Percentiles rank a stretch among this genome's conserved stretches.
Evolutionary conservation across 1,284 basidiomycete genomes (phyloP).

Genomic region (Testicularia cyperi): DNA sequence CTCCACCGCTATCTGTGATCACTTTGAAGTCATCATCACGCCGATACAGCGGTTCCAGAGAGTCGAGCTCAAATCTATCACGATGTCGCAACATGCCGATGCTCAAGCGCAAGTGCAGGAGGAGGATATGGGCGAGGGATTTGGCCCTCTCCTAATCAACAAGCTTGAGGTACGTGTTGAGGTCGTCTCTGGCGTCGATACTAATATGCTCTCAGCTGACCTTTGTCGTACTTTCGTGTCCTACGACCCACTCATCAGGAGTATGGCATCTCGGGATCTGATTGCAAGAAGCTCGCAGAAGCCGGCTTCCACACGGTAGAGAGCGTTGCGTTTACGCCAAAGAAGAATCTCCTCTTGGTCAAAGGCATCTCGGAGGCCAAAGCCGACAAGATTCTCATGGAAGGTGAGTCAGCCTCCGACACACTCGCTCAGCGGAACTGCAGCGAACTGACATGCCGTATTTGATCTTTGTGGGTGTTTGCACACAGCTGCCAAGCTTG

Average conservation of each 20-base stretch:
- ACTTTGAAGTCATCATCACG: too few species aligned
- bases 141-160: slow-evolving; percentile 46
- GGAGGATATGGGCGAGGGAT: slow-evolving; percentile 40
- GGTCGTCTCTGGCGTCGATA: not conserved
- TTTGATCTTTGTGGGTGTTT: not conserved
- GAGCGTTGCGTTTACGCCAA: slow-evolving; percentile 93
- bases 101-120: slow-evolving; percentile 22
- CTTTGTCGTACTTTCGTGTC: not conserved
- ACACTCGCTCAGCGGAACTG: not conserved
- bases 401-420: slow-evolving; percentile 68
- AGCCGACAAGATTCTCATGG: slow-evolving; percentile 90
- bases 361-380: slow-evolving; percentile 98
- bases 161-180: slow-evolving; percentile 47
- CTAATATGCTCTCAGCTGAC: too few species aligned
- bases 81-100: slow-evolving; percentile 26
- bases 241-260: slow-evolving; percentile 64
- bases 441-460: too few species aligned
- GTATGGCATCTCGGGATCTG: slow-evolving; percentile 83
- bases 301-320: slow-evolving; percentile 93
- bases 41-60: too few species aligned
- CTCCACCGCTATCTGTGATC: not conserved
- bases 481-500: slow-evolving; percentile 81
- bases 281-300: slow-evolving; percentile 93
- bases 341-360: slow-evolving; percentile 85
- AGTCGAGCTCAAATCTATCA: too few species aligned